phyloP scores from a whole-genome alignment of 805 yeast genomes.

The Hanseniaspora vineae region DNA sequence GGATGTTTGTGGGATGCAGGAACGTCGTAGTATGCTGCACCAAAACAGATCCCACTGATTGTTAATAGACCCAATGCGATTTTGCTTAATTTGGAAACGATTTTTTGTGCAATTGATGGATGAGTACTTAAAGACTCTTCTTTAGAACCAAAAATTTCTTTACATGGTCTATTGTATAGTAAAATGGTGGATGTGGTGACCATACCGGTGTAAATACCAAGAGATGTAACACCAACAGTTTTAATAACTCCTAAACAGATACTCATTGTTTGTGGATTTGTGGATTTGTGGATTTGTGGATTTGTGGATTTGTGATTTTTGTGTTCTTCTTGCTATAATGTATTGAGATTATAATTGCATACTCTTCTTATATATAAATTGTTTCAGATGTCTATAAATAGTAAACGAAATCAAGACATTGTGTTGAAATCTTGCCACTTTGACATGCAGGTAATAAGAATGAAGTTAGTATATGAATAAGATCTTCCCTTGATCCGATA shows the following conservation, averaged over 20 bases:
- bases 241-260: conserved; percentile 45
- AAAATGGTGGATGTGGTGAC: conserved; percentile 23
- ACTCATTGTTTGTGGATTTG: conserved; percentile 27
- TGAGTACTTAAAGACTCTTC: conserved; percentile 4
- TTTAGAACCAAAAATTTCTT: conserved; percentile 8
- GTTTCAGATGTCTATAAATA: no score
- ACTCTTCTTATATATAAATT: no score
- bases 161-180: conserved; percentile 18
- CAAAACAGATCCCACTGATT: conserved; percentile 38
- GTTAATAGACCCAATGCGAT: conserved; percentile 29
- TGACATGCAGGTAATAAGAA: not conserved
- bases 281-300: not conserved
- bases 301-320: not conserved
- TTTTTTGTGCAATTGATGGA: conserved; percentile 10
- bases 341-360: no score
- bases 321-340: no score
- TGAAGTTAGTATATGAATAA: no score
- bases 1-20: conserved; percentile 54
- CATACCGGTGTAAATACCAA: conserved; percentile 51
- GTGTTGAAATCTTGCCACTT: not conserved
- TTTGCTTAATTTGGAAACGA: conserved; percentile 13
- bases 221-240: conserved; percentile 48
- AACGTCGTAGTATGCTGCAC: conserved; percentile 42
- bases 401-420: no score
- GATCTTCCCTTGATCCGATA: no score